phyloP scores from a whole-genome alignment of 306 rosid species.

The Vigna angularis region DNA sequence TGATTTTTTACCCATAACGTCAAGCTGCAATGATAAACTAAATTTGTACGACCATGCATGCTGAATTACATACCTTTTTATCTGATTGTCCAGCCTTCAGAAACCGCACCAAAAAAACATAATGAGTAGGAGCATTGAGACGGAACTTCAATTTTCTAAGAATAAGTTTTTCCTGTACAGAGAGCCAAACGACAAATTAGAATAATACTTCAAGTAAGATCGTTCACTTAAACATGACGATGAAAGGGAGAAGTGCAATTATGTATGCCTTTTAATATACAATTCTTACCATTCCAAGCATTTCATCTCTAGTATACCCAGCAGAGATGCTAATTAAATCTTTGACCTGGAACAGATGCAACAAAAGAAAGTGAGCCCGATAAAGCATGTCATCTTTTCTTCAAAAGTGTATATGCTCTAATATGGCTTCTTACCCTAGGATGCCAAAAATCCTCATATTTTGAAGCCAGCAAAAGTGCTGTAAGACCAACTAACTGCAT shows the following conservation, averaged over 20 bases:
- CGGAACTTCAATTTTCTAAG: slow-evolving; percentile 81
- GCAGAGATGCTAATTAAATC: slow-evolving; percentile 84
- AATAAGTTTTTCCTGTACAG: slow-evolving; percentile 79
- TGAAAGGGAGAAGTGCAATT: neutral
- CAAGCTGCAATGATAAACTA: slow-evolving; percentile 18
- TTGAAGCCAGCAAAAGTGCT: slow-evolving; percentile 88
- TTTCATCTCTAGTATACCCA: slow-evolving; percentile 85
- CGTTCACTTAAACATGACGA: slow-evolving; percentile 5
- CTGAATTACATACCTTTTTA: slow-evolving; percentile 57
- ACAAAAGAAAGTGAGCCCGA: slow-evolving; percentile 34
- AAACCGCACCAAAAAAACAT: slow-evolving; percentile 89
- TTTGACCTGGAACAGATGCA: slow-evolving; percentile 60
- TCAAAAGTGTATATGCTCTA: slow-evolving; percentile 17
- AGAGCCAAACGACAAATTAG: slow-evolving; percentile 29
- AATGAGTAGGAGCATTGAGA: slow-evolving; percentile 83
- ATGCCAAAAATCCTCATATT: slow-evolving; percentile 96
- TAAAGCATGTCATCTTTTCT: slow-evolving; percentile 23
- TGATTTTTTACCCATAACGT: slow-evolving; percentile 22
- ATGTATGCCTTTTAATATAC: neutral
- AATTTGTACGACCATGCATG: neutral
- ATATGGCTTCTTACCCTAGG: slow-evolving; percentile 65
- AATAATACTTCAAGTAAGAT: slow-evolving; percentile 13
- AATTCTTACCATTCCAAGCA: slow-evolving; percentile 77
- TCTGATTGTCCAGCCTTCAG: slow-evolving; percentile 90
- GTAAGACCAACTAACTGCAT: slow-evolving; percentile 94